Percentiles rank a stretch among this genome's conserved stretches.
These are phyloP conservation scores for Irpex sp. DNA, from an alignment of 1,284 basidiomycete genomes.

Conservation along the genomic window DNA sequence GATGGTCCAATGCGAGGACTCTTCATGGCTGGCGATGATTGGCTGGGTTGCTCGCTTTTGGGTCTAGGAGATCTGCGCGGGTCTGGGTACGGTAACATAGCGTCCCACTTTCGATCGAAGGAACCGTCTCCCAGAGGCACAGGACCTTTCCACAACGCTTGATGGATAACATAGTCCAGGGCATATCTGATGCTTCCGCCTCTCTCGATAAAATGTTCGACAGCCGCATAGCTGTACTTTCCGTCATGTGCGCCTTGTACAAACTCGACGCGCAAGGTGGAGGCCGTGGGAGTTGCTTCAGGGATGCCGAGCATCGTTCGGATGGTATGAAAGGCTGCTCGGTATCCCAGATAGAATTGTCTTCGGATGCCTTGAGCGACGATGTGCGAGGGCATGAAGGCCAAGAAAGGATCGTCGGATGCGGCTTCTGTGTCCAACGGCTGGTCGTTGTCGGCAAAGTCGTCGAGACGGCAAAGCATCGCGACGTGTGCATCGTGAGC, in stretches of 20 bases:
- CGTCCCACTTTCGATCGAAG: conserved; percentile 11
- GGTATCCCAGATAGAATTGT: conserved; percentile 11
- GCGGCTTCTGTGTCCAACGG: conserved; percentile 2
- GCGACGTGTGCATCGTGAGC: conserved; percentile 5
- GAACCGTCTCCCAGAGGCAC: conserved; percentile 11
- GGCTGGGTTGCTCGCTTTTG: neutral
- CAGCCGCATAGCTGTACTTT: neutral
- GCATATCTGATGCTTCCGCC: conserved; percentile 11
- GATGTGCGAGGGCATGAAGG: conserved; percentile 6
- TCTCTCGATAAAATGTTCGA: conserved; percentile 9
- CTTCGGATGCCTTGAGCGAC: conserved; percentile 7
- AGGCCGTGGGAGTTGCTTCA: conserved; percentile 3
- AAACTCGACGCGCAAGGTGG: conserved; percentile 4
- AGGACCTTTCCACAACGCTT: conserved; percentile 9
- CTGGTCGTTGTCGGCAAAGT: conserved; percentile 2
- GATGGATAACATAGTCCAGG: conserved; percentile 11
- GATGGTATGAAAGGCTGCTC: conserved; percentile 9
- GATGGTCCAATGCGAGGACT: neutral
- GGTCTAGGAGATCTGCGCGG: neutral
- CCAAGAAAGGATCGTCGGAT: conserved; percentile 5
- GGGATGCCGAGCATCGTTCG: conserved; percentile 1
- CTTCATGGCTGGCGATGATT: neutral
- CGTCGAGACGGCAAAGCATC: conserved; percentile 6
- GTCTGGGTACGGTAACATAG: neutral
- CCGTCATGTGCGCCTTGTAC: conserved; percentile 4